Conservation (phyloP, 2,329 filamentous ascomycete species). For the Sporothrix brunneoviolacea region DNA sequence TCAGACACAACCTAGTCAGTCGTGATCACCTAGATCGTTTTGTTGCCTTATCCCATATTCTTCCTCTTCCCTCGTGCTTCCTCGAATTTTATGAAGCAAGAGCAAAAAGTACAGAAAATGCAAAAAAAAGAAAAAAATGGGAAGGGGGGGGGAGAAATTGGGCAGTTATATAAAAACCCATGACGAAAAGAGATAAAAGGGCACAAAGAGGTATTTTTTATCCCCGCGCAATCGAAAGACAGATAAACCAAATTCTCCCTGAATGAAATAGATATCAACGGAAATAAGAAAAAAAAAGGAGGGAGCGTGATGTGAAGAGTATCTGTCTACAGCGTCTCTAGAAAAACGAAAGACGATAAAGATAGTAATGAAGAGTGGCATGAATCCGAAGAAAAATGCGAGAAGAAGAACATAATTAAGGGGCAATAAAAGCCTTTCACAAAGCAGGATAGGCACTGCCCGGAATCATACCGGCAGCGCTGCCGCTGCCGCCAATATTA, state of each 20-base stretch:
- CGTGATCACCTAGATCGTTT: too few relatives aligned
- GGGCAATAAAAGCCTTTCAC: too few relatives aligned
- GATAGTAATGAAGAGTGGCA: not conserved
- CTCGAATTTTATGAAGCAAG: too few relatives aligned
- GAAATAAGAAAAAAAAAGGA: not conserved
- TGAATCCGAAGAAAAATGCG: not conserved
- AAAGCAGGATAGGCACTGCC: constrained; percentile 45
- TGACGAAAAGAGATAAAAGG: not conserved
- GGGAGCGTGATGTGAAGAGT: not conserved
- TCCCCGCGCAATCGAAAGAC: not conserved
- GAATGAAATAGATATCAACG: not conserved
- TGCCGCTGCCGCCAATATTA: constrained; percentile 23
- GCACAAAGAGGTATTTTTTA: not conserved
- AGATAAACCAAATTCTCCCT: not conserved
- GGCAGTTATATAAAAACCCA: too few relatives aligned
- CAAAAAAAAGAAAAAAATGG: too few relatives aligned
- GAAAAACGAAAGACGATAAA: not conserved
- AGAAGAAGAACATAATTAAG: constrained; percentile 1
- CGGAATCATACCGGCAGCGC: constrained; percentile 41
- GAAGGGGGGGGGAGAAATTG: too few relatives aligned
- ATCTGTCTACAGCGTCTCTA: too few relatives aligned
- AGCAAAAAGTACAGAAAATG: not conserved
- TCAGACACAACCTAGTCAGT: too few relatives aligned
- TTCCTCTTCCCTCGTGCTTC: too few relatives aligned
- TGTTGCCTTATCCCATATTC: too few relatives aligned